Conservation (phyloP, 2,329 filamentous ascomycete genomes). For the Colletotrichum liriopes region DNA sequence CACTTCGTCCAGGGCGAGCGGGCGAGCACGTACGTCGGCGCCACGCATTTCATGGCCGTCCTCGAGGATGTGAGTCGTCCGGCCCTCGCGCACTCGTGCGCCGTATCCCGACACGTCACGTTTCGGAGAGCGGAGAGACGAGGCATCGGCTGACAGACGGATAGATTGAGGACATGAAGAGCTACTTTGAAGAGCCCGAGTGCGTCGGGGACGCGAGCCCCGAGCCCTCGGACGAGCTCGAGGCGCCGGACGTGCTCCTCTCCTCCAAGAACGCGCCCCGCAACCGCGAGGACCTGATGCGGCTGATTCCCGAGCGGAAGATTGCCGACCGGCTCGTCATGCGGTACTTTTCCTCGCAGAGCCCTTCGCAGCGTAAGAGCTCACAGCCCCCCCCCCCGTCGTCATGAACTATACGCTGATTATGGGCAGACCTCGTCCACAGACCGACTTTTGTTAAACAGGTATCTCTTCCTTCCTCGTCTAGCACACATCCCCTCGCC, state of each 20-base stretch:
- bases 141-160: slow-evolving; percentile 34
- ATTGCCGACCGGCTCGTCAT: slow-evolving; percentile 67
- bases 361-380: slow-evolving; percentile 65
- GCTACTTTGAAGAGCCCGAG: slow-evolving; percentile 68
- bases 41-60: slow-evolving; percentile 74
- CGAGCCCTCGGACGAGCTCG: slow-evolving; percentile 53
- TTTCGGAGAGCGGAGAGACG: neutral
- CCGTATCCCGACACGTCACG: neutral
- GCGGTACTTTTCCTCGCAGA: slow-evolving; percentile 68
- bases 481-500: neutral
- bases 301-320: slow-evolving; percentile 61
- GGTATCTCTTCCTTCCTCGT: slow-evolving; percentile 48
- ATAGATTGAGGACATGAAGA: slow-evolving; percentile 73
- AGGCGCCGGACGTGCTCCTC: slow-evolving; percentile 61
- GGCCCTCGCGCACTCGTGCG: neutral
- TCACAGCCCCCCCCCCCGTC: neutral
- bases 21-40: slow-evolving; percentile 69
- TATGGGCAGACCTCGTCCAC: slow-evolving; percentile 64
- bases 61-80: slow-evolving; percentile 67
- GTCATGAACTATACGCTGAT: slow-evolving; percentile 42
- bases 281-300: slow-evolving; percentile 63
- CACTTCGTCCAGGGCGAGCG: slow-evolving; percentile 61
- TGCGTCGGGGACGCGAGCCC: slow-evolving; percentile 54
- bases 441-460: slow-evolving; percentile 65
- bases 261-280: slow-evolving; percentile 56